Percentiles rank a stretch among this genome's conserved stretches.
Evolutionary conservation across 257 asterid species (phyloP).

Genomic region (Cynanchum wilfordii): DNA sequence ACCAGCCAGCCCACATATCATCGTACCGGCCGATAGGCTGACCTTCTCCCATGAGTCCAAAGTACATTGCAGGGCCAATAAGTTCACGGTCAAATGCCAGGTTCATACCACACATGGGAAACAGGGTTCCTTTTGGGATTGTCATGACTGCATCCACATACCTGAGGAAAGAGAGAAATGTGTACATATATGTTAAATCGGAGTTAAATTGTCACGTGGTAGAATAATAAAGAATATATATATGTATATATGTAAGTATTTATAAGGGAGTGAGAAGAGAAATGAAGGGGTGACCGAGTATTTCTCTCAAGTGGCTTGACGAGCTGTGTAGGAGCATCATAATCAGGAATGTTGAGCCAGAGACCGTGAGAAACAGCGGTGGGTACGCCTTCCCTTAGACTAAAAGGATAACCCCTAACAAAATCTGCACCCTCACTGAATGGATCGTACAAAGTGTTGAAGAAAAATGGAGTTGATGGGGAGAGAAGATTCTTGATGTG

Average conservation of each 20-base stretch:
- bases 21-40: constrained; percentile 96
- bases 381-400: constrained; percentile 81
- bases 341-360: constrained; percentile 92
- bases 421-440: constrained; percentile 76
- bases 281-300: constrained; percentile 33
- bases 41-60: constrained; percentile 95
- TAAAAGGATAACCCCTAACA: constrained; percentile 93
- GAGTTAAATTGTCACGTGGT: too few relatives aligned
- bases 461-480: constrained; percentile 84
- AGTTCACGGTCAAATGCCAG: constrained; percentile 82
- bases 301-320: constrained; percentile 90
- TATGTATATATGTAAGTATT: background rate
- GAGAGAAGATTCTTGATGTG: constrained; percentile 73
- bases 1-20: constrained; percentile 99
- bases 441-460: constrained; percentile 89
- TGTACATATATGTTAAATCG: too few relatives aligned
- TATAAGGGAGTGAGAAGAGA: background rate
- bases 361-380: constrained; percentile 91
- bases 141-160: constrained; percentile 84
- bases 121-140: constrained; percentile 85
- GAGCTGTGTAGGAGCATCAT: constrained; percentile 96
- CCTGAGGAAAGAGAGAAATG: constrained; percentile 23
- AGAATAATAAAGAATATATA: too few relatives aligned
- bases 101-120: constrained; percentile 97
- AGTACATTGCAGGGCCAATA: constrained; percentile 92